A percentile compares a stretch with the other conserved stretches of the same genome.
These are phyloP conservation scores for Parmales sp. DNA, from an alignment of 108 stramenopile species.

Conservation along the genomic window DNA sequence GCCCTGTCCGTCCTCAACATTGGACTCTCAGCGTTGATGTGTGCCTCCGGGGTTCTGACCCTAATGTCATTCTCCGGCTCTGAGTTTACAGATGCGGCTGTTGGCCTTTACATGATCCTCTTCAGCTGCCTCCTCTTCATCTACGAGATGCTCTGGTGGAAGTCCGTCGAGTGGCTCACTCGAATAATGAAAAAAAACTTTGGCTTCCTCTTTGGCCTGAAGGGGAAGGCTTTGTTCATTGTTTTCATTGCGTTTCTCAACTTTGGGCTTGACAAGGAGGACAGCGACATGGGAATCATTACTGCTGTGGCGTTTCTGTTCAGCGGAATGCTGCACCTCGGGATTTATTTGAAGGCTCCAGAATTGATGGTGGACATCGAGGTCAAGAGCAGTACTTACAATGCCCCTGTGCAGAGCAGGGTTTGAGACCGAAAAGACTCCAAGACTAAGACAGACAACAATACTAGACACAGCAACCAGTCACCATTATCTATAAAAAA, in stretches of 20 bases:
- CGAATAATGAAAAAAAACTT: slow-evolving; percentile 65
- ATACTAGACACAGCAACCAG: background rate
- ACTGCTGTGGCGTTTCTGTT: background rate
- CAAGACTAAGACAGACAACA: background rate
- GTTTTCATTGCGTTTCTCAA: slow-evolving; percentile 79
- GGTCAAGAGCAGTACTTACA: no score
- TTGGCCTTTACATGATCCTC: slow-evolving; percentile 70
- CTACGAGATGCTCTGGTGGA: slow-evolving; percentile 81
- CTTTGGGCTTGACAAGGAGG: slow-evolving; percentile 38
- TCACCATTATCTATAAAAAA: slow-evolving; percentile 2
- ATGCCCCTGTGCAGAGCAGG: no score
- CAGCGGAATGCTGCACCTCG: background rate
- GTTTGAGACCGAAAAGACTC: no score
- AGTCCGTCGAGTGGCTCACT: slow-evolving; percentile 42
- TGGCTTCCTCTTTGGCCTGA: slow-evolving; percentile 75
- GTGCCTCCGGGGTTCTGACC: slow-evolving; percentile 57
- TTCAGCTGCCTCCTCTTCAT: slow-evolving; percentile 58
- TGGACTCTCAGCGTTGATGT: slow-evolving; percentile 64
- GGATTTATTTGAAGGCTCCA: background rate
- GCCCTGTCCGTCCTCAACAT: slow-evolving; percentile 50
- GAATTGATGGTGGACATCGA: no score
- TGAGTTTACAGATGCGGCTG: slow-evolving; percentile 53
- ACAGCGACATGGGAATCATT: background rate
- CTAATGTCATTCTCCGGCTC: slow-evolving; percentile 24
- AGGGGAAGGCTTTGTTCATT: slow-evolving; percentile 63